These are phyloP conservation scores for Ascosphaera acerosa DNA, from an alignment of 2,329 filamentous ascomycete genomes.

Conservation along the genomic window DNA sequence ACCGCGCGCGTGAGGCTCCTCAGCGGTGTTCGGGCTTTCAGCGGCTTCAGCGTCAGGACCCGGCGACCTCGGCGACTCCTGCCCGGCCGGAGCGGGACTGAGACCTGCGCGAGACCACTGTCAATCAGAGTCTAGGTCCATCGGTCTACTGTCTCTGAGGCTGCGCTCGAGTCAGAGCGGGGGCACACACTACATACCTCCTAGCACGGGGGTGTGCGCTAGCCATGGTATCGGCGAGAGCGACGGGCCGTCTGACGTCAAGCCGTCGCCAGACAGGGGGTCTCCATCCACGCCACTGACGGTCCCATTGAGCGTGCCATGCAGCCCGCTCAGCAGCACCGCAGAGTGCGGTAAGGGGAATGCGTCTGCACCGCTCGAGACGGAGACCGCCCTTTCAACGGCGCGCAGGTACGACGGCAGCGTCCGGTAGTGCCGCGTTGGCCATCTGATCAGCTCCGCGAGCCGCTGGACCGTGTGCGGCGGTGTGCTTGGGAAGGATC, in stretches of 20 bases:
- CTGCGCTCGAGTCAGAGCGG: too few relatives aligned
- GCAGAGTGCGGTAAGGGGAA: constrained; percentile 50
- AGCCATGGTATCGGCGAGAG: constrained; percentile 92
- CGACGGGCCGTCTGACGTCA: constrained; percentile 43
- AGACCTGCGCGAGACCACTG: too few relatives aligned
- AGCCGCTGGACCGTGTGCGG: constrained; percentile 87
- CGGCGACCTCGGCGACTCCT: too few relatives aligned
- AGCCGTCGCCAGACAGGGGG: constrained; percentile 1
- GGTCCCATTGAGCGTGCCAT: background rate
- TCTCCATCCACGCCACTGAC: constrained; percentile 6
- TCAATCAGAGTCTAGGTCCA: too few relatives aligned
- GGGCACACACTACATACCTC: too few relatives aligned
- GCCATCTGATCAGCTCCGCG: constrained; percentile 57
- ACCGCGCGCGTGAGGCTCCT: constrained; percentile 52
- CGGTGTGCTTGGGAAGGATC: constrained; percentile 45
- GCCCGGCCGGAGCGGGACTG: too few relatives aligned
- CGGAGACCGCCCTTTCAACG: constrained; percentile 68
- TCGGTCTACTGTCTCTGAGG: too few relatives aligned
- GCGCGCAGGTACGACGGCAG: constrained; percentile 72
- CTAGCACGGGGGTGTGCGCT: constrained; percentile 13
- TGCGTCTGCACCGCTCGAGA: constrained; percentile 53
- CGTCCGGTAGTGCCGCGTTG: constrained; percentile 53
- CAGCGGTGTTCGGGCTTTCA: too few relatives aligned
- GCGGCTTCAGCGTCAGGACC: too few relatives aligned
- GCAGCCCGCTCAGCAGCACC: constrained; percentile 25